Evolutionary conservation across 2,329 filamentous ascomycete genomes (phyloP).

Genomic region (Basipetospora chlamydospora): DNA sequence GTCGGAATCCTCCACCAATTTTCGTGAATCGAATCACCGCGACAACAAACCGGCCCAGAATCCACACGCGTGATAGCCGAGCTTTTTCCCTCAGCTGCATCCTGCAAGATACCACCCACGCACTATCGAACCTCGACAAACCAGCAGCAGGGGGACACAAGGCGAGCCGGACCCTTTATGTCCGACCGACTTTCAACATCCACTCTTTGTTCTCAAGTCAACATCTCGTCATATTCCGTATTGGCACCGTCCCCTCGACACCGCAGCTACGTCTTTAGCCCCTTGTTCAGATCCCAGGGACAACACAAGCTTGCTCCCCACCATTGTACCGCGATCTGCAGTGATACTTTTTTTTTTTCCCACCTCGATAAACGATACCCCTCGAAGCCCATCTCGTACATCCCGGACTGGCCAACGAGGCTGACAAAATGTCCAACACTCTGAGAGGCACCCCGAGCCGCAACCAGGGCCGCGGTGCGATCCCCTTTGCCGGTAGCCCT

Average conservation of each 20-base stretch:
- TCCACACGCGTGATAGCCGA: constrained; percentile 3
- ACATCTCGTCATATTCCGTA: neutral
- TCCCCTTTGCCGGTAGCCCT: constrained; percentile 49
- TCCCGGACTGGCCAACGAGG: neutral
- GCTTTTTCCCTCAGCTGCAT: constrained; percentile 5
- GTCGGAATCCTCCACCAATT: neutral
- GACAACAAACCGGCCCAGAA: constrained; percentile 5
- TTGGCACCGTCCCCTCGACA: too few relatives aligned
- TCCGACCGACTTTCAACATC: neutral
- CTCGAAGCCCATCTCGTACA: too few relatives aligned
- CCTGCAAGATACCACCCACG: neutral
- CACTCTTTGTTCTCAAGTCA: neutral
- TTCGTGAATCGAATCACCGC: constrained; percentile 5
- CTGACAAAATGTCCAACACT: constrained; percentile 40
- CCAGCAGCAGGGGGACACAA: neutral
- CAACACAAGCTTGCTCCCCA: neutral
- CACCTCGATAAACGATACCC: neutral
- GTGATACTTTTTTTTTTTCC: too few relatives aligned
- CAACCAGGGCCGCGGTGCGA: constrained; percentile 39
- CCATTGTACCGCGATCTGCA: neutral
- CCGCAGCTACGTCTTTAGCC: neutral
- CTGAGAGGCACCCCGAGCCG: constrained; percentile 57
- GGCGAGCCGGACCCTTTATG: neutral
- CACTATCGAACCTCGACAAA: neutral
- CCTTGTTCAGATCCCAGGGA: neutral